Percentiles rank a stretch among this genome's conserved stretches.
Evolutionary conservation across 1,139 yeast genomes (phyloP).

Genomic region (Suhomyces taliae): DNA sequence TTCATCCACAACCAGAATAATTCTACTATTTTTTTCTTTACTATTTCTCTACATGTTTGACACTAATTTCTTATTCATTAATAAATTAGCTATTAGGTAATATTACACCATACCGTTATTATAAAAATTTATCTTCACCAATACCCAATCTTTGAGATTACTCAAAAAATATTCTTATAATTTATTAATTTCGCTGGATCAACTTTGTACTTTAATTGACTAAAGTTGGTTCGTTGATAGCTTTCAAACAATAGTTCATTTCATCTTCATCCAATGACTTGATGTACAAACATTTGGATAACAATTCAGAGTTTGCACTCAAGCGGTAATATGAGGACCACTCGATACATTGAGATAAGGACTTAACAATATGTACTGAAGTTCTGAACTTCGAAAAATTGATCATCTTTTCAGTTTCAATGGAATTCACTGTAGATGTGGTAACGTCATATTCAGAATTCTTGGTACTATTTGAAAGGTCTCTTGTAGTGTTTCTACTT

Average conservation of each 20-base stretch:
- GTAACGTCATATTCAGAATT: conserved; percentile 13
- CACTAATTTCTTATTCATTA: not conserved
- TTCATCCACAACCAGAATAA: no score
- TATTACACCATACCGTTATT: not conserved
- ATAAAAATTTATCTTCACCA: no score
- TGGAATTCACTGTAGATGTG: conserved; percentile 14
- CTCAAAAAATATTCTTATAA: no score
- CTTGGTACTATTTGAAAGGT: conserved; percentile 6
- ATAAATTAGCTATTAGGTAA: not conserved
- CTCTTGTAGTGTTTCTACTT: not conserved
- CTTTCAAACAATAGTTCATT: conserved; percentile 48
- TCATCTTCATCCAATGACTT: conserved; percentile 76
- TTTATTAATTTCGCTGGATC: no score
- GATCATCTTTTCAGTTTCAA: conserved; percentile 47
- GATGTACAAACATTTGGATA: conserved; percentile 82
- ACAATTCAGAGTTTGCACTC: conserved; percentile 54
- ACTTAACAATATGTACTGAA: conserved; percentile 75
- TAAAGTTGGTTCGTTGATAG: conserved; percentile 8
- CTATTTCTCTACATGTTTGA: not conserved
- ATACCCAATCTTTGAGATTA: no score
- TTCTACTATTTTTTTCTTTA: no score
- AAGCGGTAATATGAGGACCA: conserved; percentile 70
- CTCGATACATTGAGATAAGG: conserved; percentile 78
- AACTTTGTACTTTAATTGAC: no score
- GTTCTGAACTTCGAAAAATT: conserved; percentile 80